Evolutionary conservation across 139 green algal species (phyloP).

Genomic region (Marvania coccoides): DNA sequence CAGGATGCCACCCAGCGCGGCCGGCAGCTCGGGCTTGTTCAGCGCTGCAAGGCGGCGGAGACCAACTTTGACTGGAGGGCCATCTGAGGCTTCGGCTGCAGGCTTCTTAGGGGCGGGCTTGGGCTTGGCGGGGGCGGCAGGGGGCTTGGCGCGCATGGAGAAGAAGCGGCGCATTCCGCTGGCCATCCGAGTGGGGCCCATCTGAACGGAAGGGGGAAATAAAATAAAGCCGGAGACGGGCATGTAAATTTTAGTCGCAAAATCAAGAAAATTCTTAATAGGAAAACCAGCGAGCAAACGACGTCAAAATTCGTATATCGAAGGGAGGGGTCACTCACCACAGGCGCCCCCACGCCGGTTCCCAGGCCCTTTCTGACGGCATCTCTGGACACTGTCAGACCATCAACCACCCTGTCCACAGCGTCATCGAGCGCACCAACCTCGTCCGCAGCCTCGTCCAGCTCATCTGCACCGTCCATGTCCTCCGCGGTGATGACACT

Average conservation of each 20-base stretch:
- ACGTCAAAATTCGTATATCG: no score
- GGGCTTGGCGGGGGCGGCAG: no score
- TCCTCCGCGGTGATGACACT: background rate
- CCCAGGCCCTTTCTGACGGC: background rate
- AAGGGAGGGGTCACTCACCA: no score
- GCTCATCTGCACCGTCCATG: background rate
- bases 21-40: constrained; percentile 45
- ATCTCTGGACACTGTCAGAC: background rate
- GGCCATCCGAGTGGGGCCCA: background rate
- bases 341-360: no score
- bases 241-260: background rate
- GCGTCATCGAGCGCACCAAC: background rate
- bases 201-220: no score
- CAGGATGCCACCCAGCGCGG: constrained; percentile 23
- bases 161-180: background rate
- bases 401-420: background rate
- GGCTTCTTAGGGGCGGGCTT: no score
- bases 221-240: no score
- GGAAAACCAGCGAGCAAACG: no score
- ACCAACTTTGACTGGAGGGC: no score
- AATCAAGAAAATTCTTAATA: no score
- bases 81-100: background rate
- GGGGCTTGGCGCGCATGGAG: background rate
- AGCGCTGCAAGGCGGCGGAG: constrained; percentile 38
- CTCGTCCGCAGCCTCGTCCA: background rate